Base-by-base conservation (phyloP, 2,329 filamentous ascomycete species). In the Dactylellina parvicollis region DNA sequence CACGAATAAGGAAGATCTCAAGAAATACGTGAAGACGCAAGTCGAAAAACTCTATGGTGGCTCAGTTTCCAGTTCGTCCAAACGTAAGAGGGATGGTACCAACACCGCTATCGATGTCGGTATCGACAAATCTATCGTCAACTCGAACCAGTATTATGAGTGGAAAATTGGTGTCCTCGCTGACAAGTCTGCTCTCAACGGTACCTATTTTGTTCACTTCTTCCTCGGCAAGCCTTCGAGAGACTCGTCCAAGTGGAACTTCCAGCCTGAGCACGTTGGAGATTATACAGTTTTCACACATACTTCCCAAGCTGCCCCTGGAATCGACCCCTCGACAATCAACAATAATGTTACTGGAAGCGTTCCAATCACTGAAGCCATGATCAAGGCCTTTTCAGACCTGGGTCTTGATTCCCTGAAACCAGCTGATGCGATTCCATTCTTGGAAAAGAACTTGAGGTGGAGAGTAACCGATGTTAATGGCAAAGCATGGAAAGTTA, bases 181-280 rank as follows among this genome's bases (percentile, higher is more conserved):
- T 22, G 74, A 77, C 9, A 81, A 80, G 65, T 78, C 81, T 59
- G 76, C 78, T 32, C 77, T 81, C 22, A 70, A 70, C 1, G 78
- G 79, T 66, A 78, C 78, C 1, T 81, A 79, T 77, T 77, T 75
- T 16, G 78, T 82, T 16, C 77, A 80, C 57, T 69, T 82, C 59
- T 81, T 81, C 76, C 77, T 82, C 2, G 81, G 81, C 10, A 77
- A 77, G 14, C 80, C 81, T 47, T 56, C 75, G 32, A 40, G 65
- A 0, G 75, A 79, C 12, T 74, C 79, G 2, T 38, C 46, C 9
- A 75, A 75, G 22, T 80, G 82, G 80, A 75, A 78, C 1, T 80
- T 78, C 0, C 81, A 82, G 55, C 76, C 77, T 7, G 81, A 82
- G 40, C 80, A 81, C 28, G 79, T 83, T 24, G 81, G 82, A 26